Evolutionary conservation across 176 grass and related monocot genomes (phyloP).

Genomic region (Aegilops sharonensis): DNA sequence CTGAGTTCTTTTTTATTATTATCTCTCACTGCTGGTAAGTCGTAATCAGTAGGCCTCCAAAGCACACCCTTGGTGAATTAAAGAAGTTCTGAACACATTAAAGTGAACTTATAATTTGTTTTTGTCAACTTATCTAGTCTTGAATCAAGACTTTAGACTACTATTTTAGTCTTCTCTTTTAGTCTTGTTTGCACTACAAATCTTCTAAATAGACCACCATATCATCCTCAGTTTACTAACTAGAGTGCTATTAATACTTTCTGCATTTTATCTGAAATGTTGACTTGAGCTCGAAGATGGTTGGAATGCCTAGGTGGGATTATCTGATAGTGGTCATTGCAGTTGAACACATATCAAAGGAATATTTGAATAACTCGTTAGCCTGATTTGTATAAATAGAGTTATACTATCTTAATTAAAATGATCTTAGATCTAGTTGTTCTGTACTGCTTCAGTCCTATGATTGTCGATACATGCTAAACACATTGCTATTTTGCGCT

Average conservation of each 20-base stretch:
- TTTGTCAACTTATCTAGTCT: neutral
- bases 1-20: neutral
- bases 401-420: neutral
- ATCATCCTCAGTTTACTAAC: neutral
- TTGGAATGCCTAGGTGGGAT: neutral
- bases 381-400: neutral
- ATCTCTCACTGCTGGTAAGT: neutral
- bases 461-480: neutral
- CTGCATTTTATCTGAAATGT: neutral
- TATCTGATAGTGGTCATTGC: neutral
- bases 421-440: neutral
- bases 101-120: conserved; percentile 6
- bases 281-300: neutral
- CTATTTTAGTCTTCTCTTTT: neutral
- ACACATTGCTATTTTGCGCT: neutral
- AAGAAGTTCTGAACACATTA: neutral
- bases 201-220: neutral
- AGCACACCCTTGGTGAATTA: neutral
- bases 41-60: neutral
- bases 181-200: neutral
- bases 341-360: neutral
- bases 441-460: neutral
- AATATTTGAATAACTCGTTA: neutral
- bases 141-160: neutral
- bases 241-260: neutral